Conservation (phyloP, 371 early-diverging fungal species). For the Parasitella parasitica region DNA sequence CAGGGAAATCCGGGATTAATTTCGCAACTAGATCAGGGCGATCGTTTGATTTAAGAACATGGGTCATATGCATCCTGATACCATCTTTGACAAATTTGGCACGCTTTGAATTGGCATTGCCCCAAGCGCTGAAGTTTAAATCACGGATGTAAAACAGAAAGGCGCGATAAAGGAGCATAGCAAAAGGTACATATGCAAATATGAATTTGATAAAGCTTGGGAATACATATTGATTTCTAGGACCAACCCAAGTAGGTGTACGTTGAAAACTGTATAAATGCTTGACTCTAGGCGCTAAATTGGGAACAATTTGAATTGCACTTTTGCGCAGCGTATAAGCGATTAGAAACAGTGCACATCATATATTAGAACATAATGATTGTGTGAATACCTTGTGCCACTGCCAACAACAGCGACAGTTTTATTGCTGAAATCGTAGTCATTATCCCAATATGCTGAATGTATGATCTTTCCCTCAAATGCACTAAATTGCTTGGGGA, state of each 20-base stretch:
- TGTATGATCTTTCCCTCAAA: constrained; percentile 39
- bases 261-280: constrained; percentile 51
- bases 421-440: constrained; percentile 47
- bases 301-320: constrained; percentile 51
- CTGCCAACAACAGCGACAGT: constrained; percentile 56
- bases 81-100: not conserved
- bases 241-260: constrained; percentile 45
- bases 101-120: not conserved
- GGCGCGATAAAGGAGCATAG: constrained; percentile 29
- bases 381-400: constrained; percentile 59
- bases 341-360: no score
- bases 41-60: constrained; percentile 11
- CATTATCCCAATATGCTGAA: constrained; percentile 48
- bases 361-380: no score
- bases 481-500: constrained; percentile 4
- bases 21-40: constrained; percentile 34
- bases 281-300: constrained; percentile 36
- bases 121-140: not conserved
- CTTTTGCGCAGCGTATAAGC: no score
- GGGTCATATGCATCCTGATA: constrained; percentile 13
- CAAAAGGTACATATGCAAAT: constrained; percentile 43
- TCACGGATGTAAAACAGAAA: not conserved
- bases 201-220: constrained; percentile 22
- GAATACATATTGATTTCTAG: constrained; percentile 28
- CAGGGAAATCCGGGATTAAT: constrained; percentile 46